These are phyloP conservation scores for Aspergillus baeticus DNA, from an alignment of 495 filamentous ascomycete species.

Conservation along the genomic window DNA sequence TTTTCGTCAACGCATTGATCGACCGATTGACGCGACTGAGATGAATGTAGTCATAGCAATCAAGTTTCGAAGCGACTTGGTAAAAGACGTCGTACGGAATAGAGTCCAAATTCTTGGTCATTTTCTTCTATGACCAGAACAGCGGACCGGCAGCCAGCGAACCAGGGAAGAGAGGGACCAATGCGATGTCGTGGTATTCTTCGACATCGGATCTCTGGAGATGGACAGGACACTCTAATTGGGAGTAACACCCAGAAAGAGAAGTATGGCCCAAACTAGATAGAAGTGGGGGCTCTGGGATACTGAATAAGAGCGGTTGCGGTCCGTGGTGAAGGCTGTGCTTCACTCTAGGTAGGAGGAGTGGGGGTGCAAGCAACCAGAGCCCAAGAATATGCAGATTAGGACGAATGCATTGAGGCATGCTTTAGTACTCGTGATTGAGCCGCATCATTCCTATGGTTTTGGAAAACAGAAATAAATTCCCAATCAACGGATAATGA, in stretches of 20 bases:
- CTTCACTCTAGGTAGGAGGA: neutral
- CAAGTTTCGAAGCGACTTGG: slow-evolving; percentile 49
- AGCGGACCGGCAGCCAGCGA: slow-evolving; percentile 9
- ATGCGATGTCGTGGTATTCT: neutral
- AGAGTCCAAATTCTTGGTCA: slow-evolving; percentile 31
- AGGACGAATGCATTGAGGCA: neutral
- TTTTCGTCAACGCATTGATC: slow-evolving; percentile 53
- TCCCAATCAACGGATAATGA: too few species aligned
- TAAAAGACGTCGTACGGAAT: slow-evolving; percentile 66
- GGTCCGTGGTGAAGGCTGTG: neutral
- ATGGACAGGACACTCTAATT: neutral
- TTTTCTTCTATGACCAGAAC: slow-evolving; percentile 13
- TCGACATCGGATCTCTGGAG: slow-evolving; percentile 7
- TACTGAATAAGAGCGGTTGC: neutral
- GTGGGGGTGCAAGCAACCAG: neutral
- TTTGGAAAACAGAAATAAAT: too few species aligned
- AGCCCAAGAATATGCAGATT: neutral
- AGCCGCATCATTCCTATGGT: too few species aligned
- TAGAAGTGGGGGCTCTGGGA: neutral
- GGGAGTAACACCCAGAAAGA: slow-evolving; percentile 3
- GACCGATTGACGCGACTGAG: slow-evolving; percentile 50
- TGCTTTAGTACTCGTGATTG: neutral
- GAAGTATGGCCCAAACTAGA: neutral
- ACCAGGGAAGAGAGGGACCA: slow-evolving; percentile 6
- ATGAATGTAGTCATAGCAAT: slow-evolving; percentile 41